phyloP scores from a whole-genome alignment of 306 rosid genomes.

The Prunus fruticosa region DNA sequence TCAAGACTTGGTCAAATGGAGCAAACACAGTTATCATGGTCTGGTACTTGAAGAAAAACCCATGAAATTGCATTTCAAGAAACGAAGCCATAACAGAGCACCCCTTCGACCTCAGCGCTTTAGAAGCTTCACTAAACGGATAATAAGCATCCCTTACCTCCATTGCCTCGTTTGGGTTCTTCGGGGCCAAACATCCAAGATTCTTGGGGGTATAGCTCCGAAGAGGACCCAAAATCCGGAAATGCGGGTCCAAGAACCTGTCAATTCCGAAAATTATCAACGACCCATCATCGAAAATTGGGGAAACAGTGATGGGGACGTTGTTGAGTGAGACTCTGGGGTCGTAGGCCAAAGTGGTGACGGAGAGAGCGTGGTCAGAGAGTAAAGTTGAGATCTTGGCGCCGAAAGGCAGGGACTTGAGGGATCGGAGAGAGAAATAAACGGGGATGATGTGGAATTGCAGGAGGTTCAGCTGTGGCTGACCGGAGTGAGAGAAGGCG shows the following conservation, averaged over 20 bases:
- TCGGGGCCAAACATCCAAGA: conserved; percentile 9
- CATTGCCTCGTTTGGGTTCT: not conserved
- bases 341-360: conserved; percentile 19
- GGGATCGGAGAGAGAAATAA: conserved; percentile 40
- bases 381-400: conserved; percentile 53
- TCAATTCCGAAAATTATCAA: conserved; percentile 38
- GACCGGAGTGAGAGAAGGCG: conserved; percentile 31
- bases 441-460: conserved; percentile 55
- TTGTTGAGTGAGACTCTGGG: conserved; percentile 47
- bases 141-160: not conserved
- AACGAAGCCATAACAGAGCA: conserved; percentile 39
- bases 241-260: conserved; percentile 41
- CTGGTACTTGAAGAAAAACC: conserved; percentile 12
- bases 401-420: conserved; percentile 53
- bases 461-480: conserved; percentile 44
- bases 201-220: not conserved
- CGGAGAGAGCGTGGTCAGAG: conserved; percentile 31
- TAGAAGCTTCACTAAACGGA: conserved; percentile 18
- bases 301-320: conserved; percentile 33
- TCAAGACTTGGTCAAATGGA: conserved; percentile 32
- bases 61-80: conserved; percentile 38
- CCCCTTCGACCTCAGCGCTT: conserved; percentile 27
- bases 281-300: conserved; percentile 42
- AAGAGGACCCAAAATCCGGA: conserved; percentile 15
- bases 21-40: conserved; percentile 38